phyloP scores from a whole-genome alignment of 164 flowering plant species.

The Berberis vulgaris region DNA sequence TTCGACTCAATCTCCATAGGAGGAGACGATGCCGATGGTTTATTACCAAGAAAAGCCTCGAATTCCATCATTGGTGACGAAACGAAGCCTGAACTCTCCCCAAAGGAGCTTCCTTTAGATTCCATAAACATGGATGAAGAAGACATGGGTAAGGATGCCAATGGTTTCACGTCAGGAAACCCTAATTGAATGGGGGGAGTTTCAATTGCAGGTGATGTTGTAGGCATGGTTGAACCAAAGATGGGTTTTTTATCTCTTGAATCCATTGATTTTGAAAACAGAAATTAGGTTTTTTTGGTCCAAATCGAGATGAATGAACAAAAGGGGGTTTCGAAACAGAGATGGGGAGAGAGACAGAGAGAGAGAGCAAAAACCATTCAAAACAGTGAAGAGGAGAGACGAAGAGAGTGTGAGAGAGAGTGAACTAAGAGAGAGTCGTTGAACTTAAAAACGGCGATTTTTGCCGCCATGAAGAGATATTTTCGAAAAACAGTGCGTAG shows the following conservation, averaged over 20 bases:
- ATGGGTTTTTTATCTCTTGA: background rate
- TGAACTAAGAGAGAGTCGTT: background rate
- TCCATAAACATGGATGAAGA: background rate
- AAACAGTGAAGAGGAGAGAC: background rate
- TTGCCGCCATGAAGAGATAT: background rate
- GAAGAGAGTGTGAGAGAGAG: background rate
- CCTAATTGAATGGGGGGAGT: background rate
- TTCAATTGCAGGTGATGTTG: background rate
- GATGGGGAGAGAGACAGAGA: background rate
- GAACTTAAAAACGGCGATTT: background rate
- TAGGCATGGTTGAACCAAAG: background rate
- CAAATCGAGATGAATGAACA: background rate
- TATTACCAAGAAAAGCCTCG: background rate
- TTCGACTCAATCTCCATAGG: background rate
- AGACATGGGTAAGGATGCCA: background rate
- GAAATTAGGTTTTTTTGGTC: background rate
- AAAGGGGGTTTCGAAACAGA: background rate
- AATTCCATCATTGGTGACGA: constrained; percentile 1
- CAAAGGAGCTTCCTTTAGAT: background rate
- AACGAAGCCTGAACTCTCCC: background rate
- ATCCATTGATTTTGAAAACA: background rate
- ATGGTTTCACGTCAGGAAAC: background rate
- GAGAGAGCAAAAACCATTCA: background rate
- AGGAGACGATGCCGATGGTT: background rate
- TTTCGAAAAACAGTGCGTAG: background rate